Percentiles rank a stretch among this genome's conserved stretches.
Evolutionary conservation across 768 basidiomycete genomes (phyloP).

Genomic region (Boletus rubroflammeus): DNA sequence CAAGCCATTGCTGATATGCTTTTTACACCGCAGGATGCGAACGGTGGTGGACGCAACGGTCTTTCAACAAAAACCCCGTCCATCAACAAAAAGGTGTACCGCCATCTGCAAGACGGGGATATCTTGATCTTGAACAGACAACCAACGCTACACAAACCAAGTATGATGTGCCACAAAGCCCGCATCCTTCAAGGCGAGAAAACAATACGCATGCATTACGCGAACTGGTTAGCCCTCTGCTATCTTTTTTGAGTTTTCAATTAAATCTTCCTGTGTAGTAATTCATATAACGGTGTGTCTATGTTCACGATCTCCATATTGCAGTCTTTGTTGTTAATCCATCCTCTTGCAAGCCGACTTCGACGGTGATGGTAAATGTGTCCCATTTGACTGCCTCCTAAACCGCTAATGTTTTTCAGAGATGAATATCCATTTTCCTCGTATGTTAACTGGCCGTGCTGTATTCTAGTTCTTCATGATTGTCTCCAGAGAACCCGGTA

Average conservation of each 20-base stretch:
- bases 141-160: constrained; percentile 97
- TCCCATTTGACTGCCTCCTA: background rate
- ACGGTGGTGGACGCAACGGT: constrained; percentile 43
- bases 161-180: constrained; percentile 98
- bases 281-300: constrained; percentile 89
- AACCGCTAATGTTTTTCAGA: constrained; percentile 44
- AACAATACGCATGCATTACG: constrained; percentile 99
- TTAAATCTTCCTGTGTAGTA: constrained; percentile 46
- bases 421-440: constrained; percentile 99
- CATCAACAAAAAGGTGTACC: constrained; percentile 95
- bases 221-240: constrained; percentile 75
- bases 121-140: constrained; percentile 95
- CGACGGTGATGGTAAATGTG: constrained; percentile 75
- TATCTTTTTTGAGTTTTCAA: background rate
- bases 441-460: constrained; percentile 43
- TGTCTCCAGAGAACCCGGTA: constrained; percentile 76
- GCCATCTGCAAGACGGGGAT: constrained; percentile 93
- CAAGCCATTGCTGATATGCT: constrained; percentile 95
- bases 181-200: constrained; percentile 92
- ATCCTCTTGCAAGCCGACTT: constrained; percentile 63
- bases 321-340: constrained; percentile 4
- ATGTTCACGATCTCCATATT: constrained; percentile 2
- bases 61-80: constrained; percentile 74
- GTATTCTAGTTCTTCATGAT: background rate
- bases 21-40: constrained; percentile 80